Conservation (phyloP, 768 basidiomycete genomes). For the Xerocomus brunneocitrinus region DNA sequence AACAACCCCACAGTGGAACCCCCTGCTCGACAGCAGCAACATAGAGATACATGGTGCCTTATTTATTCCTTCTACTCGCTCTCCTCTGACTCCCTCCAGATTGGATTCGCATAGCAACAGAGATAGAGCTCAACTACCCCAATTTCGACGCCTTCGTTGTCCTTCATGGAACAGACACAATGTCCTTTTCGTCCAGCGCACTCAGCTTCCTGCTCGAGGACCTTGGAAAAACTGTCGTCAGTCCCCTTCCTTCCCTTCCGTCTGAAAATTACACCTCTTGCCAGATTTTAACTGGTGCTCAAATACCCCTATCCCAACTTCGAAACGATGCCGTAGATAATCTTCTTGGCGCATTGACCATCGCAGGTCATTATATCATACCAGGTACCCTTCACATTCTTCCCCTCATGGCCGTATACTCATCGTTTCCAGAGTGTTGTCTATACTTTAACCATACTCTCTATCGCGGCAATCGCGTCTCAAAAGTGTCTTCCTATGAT, state of each 20-base stretch:
- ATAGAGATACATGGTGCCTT: slow-evolving; percentile 70
- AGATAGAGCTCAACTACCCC: slow-evolving; percentile 89
- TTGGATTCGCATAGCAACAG: slow-evolving; percentile 87
- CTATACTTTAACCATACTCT: slow-evolving; percentile 89
- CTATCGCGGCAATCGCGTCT: slow-evolving; percentile 81
- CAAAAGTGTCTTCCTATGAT: slow-evolving; percentile 78
- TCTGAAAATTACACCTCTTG: background rate
- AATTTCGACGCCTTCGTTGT: slow-evolving; percentile 87
- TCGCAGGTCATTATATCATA: slow-evolving; percentile 88
- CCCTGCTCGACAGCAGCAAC: slow-evolving; percentile 84
- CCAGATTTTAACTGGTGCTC: slow-evolving; percentile 87
- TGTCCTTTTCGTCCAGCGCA: slow-evolving; percentile 86
- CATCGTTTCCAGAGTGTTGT: slow-evolving; percentile 58
- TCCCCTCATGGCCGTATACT: background rate
- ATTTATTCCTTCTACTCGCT: background rate
- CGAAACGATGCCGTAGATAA: slow-evolving; percentile 96
- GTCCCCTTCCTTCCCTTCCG: slow-evolving; percentile 8
- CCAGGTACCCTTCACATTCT: slow-evolving; percentile 52
- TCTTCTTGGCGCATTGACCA: slow-evolving; percentile 79
- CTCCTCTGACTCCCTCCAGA: slow-evolving; percentile 41
- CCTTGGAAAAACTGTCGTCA: slow-evolving; percentile 84
- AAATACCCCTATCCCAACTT: slow-evolving; percentile 86
- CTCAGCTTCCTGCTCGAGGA: slow-evolving; percentile 90
- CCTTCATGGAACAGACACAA: slow-evolving; percentile 88
- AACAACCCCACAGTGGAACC: slow-evolving; percentile 61